Conservation (phyloP, 495 filamentous ascomycete species). For the Penicillium soppii region DNA sequence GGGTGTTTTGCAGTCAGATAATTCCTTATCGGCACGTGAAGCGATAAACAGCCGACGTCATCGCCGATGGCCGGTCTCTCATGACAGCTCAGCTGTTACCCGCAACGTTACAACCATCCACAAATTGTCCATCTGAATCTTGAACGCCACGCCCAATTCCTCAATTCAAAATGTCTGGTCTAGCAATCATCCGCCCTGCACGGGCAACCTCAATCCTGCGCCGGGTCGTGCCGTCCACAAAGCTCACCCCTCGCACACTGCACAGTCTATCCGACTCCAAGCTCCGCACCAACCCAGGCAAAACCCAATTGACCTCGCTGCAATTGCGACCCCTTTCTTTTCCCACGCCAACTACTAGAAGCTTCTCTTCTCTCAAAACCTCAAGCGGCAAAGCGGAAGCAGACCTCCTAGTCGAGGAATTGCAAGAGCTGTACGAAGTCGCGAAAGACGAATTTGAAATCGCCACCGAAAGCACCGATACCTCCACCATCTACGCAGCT, state of each 20-base stretch:
- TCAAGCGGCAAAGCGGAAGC: slow-evolving; percentile 14
- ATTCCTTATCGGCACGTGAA: neutral
- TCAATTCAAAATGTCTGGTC: neutral
- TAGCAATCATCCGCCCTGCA: neutral
- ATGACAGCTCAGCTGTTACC: neutral
- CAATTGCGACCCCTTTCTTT: neutral
- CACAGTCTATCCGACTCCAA: neutral
- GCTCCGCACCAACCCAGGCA: neutral
- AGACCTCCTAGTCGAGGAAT: slow-evolving; percentile 41
- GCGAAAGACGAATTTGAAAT: slow-evolving; percentile 52
- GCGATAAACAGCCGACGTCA: neutral
- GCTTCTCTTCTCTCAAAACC: neutral
- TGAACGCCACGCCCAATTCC: neutral
- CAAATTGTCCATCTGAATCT: neutral
- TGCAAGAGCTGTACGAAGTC: slow-evolving; percentile 44
- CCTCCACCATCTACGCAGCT: slow-evolving; percentile 46
- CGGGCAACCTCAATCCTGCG: neutral
- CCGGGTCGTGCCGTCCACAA: neutral
- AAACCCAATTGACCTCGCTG: neutral
- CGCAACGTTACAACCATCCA: neutral
- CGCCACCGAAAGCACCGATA: slow-evolving; percentile 44
- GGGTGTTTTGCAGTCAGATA: too few relatives aligned
- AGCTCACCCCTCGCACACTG: neutral
- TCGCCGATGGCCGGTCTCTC: neutral
- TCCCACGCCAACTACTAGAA: neutral